Conservation (phyloP, 495 filamentous ascomycete genomes). For the Xylaria sp. region DNA sequence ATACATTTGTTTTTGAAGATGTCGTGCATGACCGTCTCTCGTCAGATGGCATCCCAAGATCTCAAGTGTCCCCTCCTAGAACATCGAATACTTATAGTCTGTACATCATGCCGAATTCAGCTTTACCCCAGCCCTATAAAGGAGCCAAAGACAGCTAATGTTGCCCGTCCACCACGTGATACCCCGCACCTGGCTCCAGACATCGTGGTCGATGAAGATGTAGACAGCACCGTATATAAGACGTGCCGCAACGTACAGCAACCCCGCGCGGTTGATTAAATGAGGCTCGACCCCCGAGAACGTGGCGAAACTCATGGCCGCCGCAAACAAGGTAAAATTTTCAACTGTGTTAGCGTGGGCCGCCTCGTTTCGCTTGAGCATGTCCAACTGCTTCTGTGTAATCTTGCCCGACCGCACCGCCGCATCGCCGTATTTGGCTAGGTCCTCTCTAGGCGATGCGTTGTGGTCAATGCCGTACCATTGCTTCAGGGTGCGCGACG, state of each 20-base stretch:
- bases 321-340: slow-evolving; percentile 55
- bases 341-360: slow-evolving; percentile 59
- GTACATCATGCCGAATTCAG: slow-evolving; percentile 25
- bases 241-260: slow-evolving; percentile 54
- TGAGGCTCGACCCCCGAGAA: slow-evolving; percentile 47
- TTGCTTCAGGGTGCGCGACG: slow-evolving; percentile 52
- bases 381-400: slow-evolving; percentile 49
- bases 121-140: slow-evolving; percentile 37
- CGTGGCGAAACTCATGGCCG: slow-evolving; percentile 42
- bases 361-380: slow-evolving; percentile 54
- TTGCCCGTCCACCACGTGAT: slow-evolving; percentile 58
- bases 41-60: not conserved
- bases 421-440: slow-evolving; percentile 52
- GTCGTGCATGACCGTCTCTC: not conserved
- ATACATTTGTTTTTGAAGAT: not conserved
- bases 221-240: slow-evolving; percentile 51
- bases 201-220: slow-evolving; percentile 45
- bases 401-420: slow-evolving; percentile 59
- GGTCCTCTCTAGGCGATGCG: slow-evolving; percentile 51
- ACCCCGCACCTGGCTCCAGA: slow-evolving; percentile 50
- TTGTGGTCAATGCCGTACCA: slow-evolving; percentile 58
- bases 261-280: slow-evolving; percentile 51
- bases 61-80: not conserved
- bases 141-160: slow-evolving; percentile 45
- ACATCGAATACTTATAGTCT: not conserved